A percentile compares a stretch with the other conserved stretches of the same genome.
phyloP scores from a whole-genome alignment of 805 yeast genomes.

The Saturnispora quitensis region DNA sequence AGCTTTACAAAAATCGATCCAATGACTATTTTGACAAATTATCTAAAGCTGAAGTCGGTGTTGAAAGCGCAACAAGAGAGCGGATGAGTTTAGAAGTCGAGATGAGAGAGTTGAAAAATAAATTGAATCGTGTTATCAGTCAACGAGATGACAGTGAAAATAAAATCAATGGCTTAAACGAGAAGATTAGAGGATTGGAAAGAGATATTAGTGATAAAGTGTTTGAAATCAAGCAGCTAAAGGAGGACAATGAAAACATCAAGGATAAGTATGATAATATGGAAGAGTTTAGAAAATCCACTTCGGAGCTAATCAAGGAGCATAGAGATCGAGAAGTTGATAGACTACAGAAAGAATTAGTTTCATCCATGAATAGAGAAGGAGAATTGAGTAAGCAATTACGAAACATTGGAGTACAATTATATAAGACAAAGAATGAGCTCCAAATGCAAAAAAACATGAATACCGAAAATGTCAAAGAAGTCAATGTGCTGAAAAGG shows the following conservation, averaged over 20 bases:
- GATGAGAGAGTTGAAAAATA: constrained; percentile 39
- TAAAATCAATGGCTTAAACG: constrained; percentile 42
- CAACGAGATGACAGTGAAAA: constrained; percentile 49
- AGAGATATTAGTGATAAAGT: constrained; percentile 47
- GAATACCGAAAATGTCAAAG: constrained; percentile 31
- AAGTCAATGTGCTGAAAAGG: constrained; percentile 34
- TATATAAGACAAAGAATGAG: constrained; percentile 45
- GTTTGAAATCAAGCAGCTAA: constrained; percentile 42
- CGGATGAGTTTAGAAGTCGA: constrained; percentile 48
- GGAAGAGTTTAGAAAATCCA: constrained; percentile 28
- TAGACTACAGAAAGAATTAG: constrained; percentile 43
- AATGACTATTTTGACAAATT: constrained; percentile 65
- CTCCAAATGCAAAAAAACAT: constrained; percentile 32
- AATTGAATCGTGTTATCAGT: constrained; percentile 38
- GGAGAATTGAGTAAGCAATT: constrained; percentile 55
- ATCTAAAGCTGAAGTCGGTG: constrained; percentile 71
- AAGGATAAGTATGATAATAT: constrained; percentile 43
- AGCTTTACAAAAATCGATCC: constrained; percentile 59
- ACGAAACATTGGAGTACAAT: constrained; percentile 50
- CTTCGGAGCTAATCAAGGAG: constrained; percentile 22
- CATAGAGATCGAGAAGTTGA: constrained; percentile 42
- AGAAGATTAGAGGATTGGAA: constrained; percentile 43
- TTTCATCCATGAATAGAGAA: constrained; percentile 51
- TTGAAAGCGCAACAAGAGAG: constrained; percentile 51
- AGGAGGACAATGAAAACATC: constrained; percentile 39